A percentile compares a stretch with the other conserved stretches of the same genome.
phyloP scores from a whole-genome alignment of 2,329 filamentous ascomycete species.

The Boeremia exigua region DNA sequence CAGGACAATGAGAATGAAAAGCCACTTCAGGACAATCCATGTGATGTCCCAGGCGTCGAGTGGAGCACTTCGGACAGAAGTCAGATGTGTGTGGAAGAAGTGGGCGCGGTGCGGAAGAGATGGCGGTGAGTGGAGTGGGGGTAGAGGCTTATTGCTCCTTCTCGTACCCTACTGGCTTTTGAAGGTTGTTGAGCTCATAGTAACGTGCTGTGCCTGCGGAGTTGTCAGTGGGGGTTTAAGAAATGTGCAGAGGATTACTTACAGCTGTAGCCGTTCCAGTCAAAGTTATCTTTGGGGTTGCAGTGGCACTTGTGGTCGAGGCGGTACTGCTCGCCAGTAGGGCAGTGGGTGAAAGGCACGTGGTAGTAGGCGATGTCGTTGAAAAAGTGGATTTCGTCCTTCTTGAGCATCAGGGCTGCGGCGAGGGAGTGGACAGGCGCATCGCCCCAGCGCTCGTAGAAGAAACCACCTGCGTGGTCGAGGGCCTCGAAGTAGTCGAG shows the following conservation, averaged over 20 bases:
- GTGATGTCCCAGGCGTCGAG: conserved; percentile 5
- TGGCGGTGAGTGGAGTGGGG: conserved; percentile 8
- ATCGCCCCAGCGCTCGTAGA: conserved; percentile 98
- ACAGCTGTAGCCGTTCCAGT: conserved; percentile 99
- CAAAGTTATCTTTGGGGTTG: conserved; percentile 96
- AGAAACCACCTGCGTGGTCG: conserved; percentile 93
- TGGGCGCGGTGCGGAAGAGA: not conserved
- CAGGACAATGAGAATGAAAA: not conserved
- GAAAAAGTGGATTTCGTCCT: conserved; percentile 97
- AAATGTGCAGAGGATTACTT: conserved; percentile 51
- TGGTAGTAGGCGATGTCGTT: conserved; percentile 99
- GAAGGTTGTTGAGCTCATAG: conserved; percentile 80
- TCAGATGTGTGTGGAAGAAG: conserved; percentile 28
- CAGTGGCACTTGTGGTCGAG: conserved; percentile 90
- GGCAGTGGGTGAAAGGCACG: conserved; percentile 97
- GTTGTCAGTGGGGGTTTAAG: conserved; percentile 17
- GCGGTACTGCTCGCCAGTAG: conserved; percentile 83
- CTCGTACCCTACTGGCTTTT: conserved; percentile 87
- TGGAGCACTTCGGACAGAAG: conserved; percentile 15
- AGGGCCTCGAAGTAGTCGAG: conserved; percentile 88
- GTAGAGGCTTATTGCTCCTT: conserved; percentile 59
- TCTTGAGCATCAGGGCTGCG: conserved; percentile 82
- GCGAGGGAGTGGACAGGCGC: conserved; percentile 98
- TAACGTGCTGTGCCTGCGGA: conserved; percentile 83
- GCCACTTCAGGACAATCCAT: conserved; percentile 2